A percentile compares a stretch with the other conserved stretches of the same genome.
These are phyloP conservation scores for Anthracocystis setariae DNA, from an alignment of 1,284 basidiomycete species.

Conservation along the genomic window DNA sequence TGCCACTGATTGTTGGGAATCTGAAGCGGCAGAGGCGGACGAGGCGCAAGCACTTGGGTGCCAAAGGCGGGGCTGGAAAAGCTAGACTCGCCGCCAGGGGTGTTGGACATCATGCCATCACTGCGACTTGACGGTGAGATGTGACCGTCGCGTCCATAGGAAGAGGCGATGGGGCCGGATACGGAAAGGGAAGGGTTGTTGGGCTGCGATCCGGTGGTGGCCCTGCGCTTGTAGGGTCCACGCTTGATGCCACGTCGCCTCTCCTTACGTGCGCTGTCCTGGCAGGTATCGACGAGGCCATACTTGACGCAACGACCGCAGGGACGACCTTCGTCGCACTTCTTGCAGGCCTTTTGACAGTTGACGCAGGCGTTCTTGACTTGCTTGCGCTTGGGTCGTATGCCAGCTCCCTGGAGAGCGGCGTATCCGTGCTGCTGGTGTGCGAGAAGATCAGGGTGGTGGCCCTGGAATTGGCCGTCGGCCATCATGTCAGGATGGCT, in stretches of 20 bases:
- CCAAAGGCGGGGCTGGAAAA: slow-evolving; percentile 44
- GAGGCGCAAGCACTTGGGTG: slow-evolving; percentile 26
- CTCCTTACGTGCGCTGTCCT: slow-evolving; percentile 84
- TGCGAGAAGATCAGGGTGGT: slow-evolving; percentile 26
- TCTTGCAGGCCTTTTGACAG: slow-evolving; percentile 89
- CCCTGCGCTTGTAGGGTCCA: slow-evolving; percentile 84
- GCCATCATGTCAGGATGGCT: slow-evolving; percentile 44
- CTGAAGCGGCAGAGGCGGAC: slow-evolving; percentile 43
- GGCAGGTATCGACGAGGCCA: slow-evolving; percentile 80
- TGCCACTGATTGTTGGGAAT: slow-evolving; percentile 40
- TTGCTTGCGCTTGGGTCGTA: slow-evolving; percentile 76
- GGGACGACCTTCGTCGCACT: slow-evolving; percentile 85
- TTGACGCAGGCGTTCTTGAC: slow-evolving; percentile 90
- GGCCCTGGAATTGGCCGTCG: slow-evolving; percentile 33
- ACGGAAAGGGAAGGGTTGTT: slow-evolving; percentile 28
- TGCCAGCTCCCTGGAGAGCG: slow-evolving; percentile 29
- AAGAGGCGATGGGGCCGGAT: slow-evolving; percentile 19
- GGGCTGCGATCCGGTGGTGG: slow-evolving; percentile 53
- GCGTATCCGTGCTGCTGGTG: slow-evolving; percentile 40
- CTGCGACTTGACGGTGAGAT: slow-evolving; percentile 35
- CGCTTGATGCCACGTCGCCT: slow-evolving; percentile 85
- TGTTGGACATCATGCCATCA: slow-evolving; percentile 40
- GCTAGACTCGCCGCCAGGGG: slow-evolving; percentile 33
- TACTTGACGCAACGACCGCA: slow-evolving; percentile 87
- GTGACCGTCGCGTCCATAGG: slow-evolving; percentile 35